Evolutionary conservation across 202 grass and related monocot species (phyloP).

Genomic region (Digitaria exilis): DNA sequence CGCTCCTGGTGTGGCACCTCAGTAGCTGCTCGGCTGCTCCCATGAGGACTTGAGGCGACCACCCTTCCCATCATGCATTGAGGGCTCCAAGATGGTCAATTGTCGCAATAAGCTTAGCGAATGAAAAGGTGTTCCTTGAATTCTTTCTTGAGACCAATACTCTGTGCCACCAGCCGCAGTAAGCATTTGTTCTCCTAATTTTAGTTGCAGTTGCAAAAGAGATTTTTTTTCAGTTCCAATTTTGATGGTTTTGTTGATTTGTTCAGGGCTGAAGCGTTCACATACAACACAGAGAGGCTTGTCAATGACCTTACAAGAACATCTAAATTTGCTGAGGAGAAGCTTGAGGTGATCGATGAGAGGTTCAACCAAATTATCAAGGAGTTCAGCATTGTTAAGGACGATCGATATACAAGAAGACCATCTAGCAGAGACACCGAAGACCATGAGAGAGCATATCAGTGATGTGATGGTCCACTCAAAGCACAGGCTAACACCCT

Average conservation of each 20-base stretch:
- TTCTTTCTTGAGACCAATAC: slow-evolving; percentile 91
- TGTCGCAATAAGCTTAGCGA: slow-evolving; percentile 69
- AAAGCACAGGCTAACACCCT: too few relatives aligned
- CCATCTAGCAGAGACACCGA: slow-evolving; percentile 40
- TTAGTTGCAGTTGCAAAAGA: neutral
- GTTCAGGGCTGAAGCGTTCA: slow-evolving; percentile 82
- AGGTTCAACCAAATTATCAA: slow-evolving; percentile 60
- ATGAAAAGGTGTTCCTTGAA: slow-evolving; percentile 71
- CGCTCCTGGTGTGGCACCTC: slow-evolving; percentile 84
- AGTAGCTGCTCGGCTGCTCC: slow-evolving; percentile 86
- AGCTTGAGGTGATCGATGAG: slow-evolving; percentile 69
- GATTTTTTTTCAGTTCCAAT: neutral
- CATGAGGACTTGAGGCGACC: slow-evolving; percentile 79
- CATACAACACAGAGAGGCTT: slow-evolving; percentile 64
- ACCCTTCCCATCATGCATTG: slow-evolving; percentile 53
- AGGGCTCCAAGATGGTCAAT: slow-evolving; percentile 49
- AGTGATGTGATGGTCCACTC: slow-evolving; percentile 54
- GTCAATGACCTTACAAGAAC: slow-evolving; percentile 69
- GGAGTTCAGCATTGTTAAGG: slow-evolving; percentile 50
- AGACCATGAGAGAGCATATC: slow-evolving; percentile 49
- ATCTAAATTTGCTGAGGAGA: slow-evolving; percentile 68
- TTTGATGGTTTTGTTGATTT: neutral
- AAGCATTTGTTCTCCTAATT: neutral
- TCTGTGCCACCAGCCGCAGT: slow-evolving; percentile 94
- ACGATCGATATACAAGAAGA: slow-evolving; percentile 53